Base-by-base conservation (phyloP, 2,329 filamentous ascomycete species). In the Zasmidium cellare region DNA sequence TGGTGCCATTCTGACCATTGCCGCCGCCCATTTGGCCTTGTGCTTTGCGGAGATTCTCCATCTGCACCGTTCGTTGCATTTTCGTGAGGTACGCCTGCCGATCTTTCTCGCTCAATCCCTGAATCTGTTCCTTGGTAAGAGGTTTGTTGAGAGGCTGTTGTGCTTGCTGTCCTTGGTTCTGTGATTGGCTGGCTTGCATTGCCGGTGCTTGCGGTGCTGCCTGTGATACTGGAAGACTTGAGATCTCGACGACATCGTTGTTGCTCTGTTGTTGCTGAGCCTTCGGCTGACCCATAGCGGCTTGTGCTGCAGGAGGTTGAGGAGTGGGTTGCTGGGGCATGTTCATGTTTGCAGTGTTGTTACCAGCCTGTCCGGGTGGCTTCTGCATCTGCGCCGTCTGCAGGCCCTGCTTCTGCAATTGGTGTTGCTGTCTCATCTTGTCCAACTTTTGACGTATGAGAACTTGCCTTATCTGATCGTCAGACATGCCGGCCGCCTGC, bases 381-480 rank as follows among this genome's bases (percentile, higher is more conserved):
- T 56, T 60, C 31, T 46, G 63, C 54, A 64, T 66, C 51, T 74
- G 75, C 11, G 69, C 68, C 38, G 65, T 61, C 25, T 72, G 70
- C 62, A 74, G 65, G 3, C 53, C 55, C 50, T 57, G 60, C 18
- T 74, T 69, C 57, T 71, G 74, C 58, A 76, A 73, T 23, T 74
- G 70, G 46, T 74, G 71, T 51, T 69, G 65, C 22, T 51, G 38
- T 57, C 63, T 53, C 54, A 59, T 23, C 31, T 59, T 51, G 28
- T 64, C 48, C 1, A 65, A 41, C 56, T 64, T 66, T 20, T 59
- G 55, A 41, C 63, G 59, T 28, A 63, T 52, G 20, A 73, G 58
- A 24, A 75, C 44, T 1, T 72, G 65, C 35, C 74, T 71, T 19
- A 82, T 67, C 52, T 77, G 72, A 3, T 81, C 79, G 60, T 81